These are phyloP conservation scores for Pseudopyricularia cyperi DNA, from an alignment of 2,329 filamentous ascomycete genomes.

Conservation along the genomic window DNA sequence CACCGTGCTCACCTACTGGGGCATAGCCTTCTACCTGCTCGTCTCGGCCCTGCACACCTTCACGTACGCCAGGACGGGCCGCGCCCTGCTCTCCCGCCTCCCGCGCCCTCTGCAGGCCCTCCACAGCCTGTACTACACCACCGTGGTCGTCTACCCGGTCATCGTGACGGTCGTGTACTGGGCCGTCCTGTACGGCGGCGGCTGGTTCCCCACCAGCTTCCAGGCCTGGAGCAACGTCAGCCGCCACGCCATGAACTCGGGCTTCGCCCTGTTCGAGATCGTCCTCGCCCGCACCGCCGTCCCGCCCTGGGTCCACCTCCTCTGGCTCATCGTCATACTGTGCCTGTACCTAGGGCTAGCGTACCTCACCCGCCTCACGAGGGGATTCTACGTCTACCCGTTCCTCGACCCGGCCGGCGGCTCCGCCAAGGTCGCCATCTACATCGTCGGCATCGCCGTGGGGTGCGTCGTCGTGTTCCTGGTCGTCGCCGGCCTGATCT, in stretches of 20 bases:
- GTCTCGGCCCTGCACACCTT: constrained; percentile 56
- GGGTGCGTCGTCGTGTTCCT: constrained; percentile 39
- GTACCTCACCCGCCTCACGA: constrained; percentile 56
- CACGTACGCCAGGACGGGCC: constrained; percentile 44
- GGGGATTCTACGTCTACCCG: constrained; percentile 63
- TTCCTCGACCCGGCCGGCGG: constrained; percentile 55
- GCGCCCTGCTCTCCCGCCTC: constrained; percentile 43
- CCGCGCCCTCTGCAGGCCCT: constrained; percentile 50
- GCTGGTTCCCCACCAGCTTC: constrained; percentile 39
- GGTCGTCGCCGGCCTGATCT: constrained; percentile 35
- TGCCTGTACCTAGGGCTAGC: constrained; percentile 60
- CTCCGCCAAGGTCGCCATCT: constrained; percentile 45
- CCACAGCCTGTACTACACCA: constrained; percentile 52
- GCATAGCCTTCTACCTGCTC: constrained; percentile 66
- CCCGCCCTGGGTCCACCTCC: constrained; percentile 50
- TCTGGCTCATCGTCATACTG: constrained; percentile 56
- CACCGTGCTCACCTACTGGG: constrained; percentile 69
- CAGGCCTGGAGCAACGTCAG: constrained; percentile 54
- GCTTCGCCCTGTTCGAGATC: constrained; percentile 67
- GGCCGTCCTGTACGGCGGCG: constrained; percentile 40
- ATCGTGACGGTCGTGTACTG: constrained; percentile 63
- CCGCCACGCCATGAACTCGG: constrained; percentile 61
- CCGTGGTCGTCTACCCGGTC: constrained; percentile 49
- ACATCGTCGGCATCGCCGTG: constrained; percentile 45
- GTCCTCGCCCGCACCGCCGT: constrained; percentile 51